Evolutionary conservation across 2,329 filamentous ascomycete species (phyloP).

Genomic region (Colletotrichum sp.): DNA sequence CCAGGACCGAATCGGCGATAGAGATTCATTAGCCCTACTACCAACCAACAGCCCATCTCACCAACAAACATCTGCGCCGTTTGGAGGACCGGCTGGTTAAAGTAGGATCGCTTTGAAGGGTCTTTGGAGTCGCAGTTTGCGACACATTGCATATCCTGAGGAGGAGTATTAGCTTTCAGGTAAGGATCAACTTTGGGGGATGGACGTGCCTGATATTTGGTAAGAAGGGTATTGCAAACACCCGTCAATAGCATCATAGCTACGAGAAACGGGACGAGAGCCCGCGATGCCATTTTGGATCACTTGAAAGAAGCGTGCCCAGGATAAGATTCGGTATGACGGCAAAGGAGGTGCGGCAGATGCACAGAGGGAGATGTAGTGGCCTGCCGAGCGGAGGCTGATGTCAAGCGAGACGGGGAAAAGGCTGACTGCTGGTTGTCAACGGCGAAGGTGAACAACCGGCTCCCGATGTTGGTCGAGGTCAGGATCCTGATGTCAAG

Average conservation of each 20-base stretch:
- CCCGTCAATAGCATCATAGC: constrained; percentile 96
- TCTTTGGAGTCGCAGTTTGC: constrained; percentile 80
- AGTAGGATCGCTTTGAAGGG: constrained; percentile 70
- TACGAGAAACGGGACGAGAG: constrained; percentile 82
- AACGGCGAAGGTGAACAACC: background rate
- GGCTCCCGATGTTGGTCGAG: background rate
- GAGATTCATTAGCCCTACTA: constrained; percentile 74
- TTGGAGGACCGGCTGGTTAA: constrained; percentile 96
- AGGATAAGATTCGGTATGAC: background rate
- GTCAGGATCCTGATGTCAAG: background rate
- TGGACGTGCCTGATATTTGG: constrained; percentile 86
- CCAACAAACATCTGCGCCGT: constrained; percentile 98
- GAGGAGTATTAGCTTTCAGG: background rate
- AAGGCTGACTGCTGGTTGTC: background rate
- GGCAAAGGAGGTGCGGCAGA: background rate
- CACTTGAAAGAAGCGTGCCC: background rate
- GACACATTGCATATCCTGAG: constrained; percentile 94
- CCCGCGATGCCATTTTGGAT: constrained; percentile 70
- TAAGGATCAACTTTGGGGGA: background rate
- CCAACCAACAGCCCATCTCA: constrained; percentile 94
- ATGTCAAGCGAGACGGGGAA: background rate
- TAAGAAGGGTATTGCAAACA: constrained; percentile 95
- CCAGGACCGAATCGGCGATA: constrained; percentile 63
- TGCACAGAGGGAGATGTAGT: background rate
- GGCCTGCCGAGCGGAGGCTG: background rate